A percentile compares a stretch with the other conserved stretches of the same genome.
Conservation (phyloP, 768 basidiomycete genomes). For the Leucogyrophana mollusca region DNA sequence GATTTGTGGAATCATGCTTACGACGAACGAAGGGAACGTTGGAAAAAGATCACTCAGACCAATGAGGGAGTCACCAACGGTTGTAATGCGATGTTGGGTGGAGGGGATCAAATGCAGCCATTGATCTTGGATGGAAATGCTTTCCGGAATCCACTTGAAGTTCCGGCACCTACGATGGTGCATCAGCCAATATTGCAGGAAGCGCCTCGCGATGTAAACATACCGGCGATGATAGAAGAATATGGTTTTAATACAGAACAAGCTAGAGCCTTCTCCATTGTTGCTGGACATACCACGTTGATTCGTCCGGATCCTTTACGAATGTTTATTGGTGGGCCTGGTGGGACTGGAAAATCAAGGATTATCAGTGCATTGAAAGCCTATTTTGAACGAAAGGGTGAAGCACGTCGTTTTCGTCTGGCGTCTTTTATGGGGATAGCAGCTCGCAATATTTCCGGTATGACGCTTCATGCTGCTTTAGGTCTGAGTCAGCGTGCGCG, state of each 20-base stretch:
- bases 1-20: not conserved
- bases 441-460: conserved; percentile 30
- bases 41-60: not conserved
- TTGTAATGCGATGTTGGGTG: too few relatives aligned
- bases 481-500: conserved; percentile 13
- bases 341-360: conserved; percentile 31
- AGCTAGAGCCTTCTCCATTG: conserved; percentile 27
- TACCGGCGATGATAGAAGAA: not conserved
- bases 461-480: conserved; percentile 36
- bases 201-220: not conserved
- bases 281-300: conserved; percentile 20
- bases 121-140: too few relatives aligned
- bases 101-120: too few relatives aligned
- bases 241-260: conserved; percentile 30
- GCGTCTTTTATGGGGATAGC: conserved; percentile 32
- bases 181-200: too few relatives aligned
- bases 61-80: too few relatives aligned
- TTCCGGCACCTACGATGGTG: too few relatives aligned
- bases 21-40: not conserved
- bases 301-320: conserved; percentile 18
- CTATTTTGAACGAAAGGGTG: conserved; percentile 19
- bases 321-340: conserved; percentile 35
- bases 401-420: conserved; percentile 22
- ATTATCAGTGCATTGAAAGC: conserved; percentile 23
- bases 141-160: too few relatives aligned